A percentile compares a stretch with the other conserved stretches of the same genome.
These are phyloP conservation scores for Starmerella bombi DNA, from an alignment of 805 yeast genomes.

Conservation along the genomic window DNA sequence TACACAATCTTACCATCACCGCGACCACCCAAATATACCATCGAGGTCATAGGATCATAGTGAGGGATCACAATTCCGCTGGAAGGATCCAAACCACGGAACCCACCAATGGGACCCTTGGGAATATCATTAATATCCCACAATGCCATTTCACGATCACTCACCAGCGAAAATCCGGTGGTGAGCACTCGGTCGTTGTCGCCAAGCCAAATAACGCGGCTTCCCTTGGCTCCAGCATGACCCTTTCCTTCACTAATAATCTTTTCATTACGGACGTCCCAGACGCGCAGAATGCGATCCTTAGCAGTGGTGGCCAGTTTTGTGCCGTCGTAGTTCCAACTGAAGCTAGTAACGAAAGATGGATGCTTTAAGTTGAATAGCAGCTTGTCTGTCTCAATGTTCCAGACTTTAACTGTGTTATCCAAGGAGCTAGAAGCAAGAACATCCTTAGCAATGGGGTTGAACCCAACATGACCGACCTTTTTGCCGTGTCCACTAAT, in stretches of 20 bases:
- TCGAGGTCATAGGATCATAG: constrained; percentile 66
- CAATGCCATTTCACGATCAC: constrained; percentile 89
- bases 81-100: constrained; percentile 71
- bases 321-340: constrained; percentile 82
- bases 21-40: constrained; percentile 85
- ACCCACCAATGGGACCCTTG: constrained; percentile 81
- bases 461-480: constrained; percentile 83
- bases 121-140: constrained; percentile 73
- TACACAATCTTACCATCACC: constrained; percentile 97
- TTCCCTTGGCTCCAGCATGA: constrained; percentile 84
- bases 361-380: constrained; percentile 66
- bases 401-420: constrained; percentile 85
- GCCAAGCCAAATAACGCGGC: constrained; percentile 85
- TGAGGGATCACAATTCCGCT: constrained; percentile 91
- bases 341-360: constrained; percentile 84
- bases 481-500: constrained; percentile 82
- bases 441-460: constrained; percentile 76
- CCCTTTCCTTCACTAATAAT: constrained; percentile 74
- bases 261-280: constrained; percentile 74
- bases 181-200: constrained; percentile 72
- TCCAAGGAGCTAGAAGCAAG: constrained; percentile 86
- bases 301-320: constrained; percentile 78
- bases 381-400: constrained; percentile 60
- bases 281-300: constrained; percentile 77
- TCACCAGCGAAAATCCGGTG: constrained; percentile 83